Evolutionary conservation across 768 basidiomycete species (phyloP), one percentile per base, ranked within the genome.

Genomic region (Phylloporus sp.): DNA sequence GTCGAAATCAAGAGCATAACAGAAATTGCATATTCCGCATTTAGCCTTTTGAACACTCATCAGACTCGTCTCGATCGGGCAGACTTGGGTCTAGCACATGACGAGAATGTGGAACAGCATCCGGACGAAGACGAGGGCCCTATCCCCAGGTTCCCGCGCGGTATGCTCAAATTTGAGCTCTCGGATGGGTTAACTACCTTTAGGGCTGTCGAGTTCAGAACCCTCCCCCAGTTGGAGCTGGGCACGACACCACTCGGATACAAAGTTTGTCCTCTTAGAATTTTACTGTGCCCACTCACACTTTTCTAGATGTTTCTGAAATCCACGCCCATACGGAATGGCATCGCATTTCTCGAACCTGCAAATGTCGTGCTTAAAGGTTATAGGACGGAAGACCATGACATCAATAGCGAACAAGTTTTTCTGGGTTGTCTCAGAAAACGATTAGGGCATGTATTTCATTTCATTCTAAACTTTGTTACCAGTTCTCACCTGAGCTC

Each of bases 1-100:
- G 85, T 94, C 10, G 86, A 97, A 61, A 78, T 97, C 24, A 69
- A 73, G 16, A 75, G 80, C 13, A 79, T 95, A n/a, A 89, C 82
- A 16, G 95, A 97, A 50, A 85, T 97, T 20, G 90, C 86, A 0
- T 72, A 80, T 39, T 92, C 92, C 57, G 95, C 94, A 0, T 89
- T 91, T 61, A 82, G 75, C 46, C 76, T 97, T 16, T 78, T 86
- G 53, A 88, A 88, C 58, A 78, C 32, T 20, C 50, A 86, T 20
- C 75, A 81, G 47, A 80, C 82, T 12, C 76, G 91, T 29, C 71
- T 80, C 48, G 80, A 82, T 42, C 77, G 82, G 8, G 85, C 72
- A 16, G 80, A 79, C 49, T 64, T 77, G 27, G 75, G 73, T 32
- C 49, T 68, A 10, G 64, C 69, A 62, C 46, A 74, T 35, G 70